These are phyloP conservation scores for Mycena chlorophos DNA, from an alignment of 768 basidiomycete genomes.

Conservation along the genomic window DNA sequence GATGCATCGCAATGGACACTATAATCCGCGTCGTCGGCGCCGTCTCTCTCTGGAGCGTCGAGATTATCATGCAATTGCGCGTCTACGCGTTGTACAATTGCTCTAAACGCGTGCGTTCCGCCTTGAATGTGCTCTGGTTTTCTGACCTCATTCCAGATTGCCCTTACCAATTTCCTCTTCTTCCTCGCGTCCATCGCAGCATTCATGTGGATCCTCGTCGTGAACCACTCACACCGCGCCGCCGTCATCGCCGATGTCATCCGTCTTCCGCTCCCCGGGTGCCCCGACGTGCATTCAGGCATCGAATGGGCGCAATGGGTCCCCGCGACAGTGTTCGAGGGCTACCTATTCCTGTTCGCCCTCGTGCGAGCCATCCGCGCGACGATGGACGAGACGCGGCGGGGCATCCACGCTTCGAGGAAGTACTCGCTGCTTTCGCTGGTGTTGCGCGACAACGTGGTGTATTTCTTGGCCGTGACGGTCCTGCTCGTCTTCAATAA, in stretches of 20 bases:
- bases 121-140: background rate
- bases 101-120: slow-evolving; percentile 37
- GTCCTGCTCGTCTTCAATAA: slow-evolving; percentile 46
- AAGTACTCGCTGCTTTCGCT: slow-evolving; percentile 32
- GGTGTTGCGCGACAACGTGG: slow-evolving; percentile 44
- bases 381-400: slow-evolving; percentile 25
- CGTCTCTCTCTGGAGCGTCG: slow-evolving; percentile 47
- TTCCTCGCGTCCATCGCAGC: slow-evolving; percentile 42
- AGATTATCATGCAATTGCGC: slow-evolving; percentile 50
- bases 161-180: slow-evolving; percentile 38
- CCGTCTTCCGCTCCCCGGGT: slow-evolving; percentile 41
- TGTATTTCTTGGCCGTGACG: slow-evolving; percentile 45
- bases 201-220: slow-evolving; percentile 43
- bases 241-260: slow-evolving; percentile 37
- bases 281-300: slow-evolving; percentile 41
- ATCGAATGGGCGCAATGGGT: slow-evolving; percentile 49
- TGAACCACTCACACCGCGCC: slow-evolving; percentile 37
- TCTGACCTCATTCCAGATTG: slow-evolving; percentile 31
- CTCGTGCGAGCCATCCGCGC: slow-evolving; percentile 36
- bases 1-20: slow-evolving; percentile 48
- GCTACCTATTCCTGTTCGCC: slow-evolving; percentile 42
- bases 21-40: slow-evolving; percentile 45
- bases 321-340: slow-evolving; percentile 40
- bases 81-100: slow-evolving; percentile 45
- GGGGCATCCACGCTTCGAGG: slow-evolving; percentile 24